Base-by-base conservation (phyloP, 1,284 basidiomycete genomes). In the Cystobasidium sp. region DNA sequence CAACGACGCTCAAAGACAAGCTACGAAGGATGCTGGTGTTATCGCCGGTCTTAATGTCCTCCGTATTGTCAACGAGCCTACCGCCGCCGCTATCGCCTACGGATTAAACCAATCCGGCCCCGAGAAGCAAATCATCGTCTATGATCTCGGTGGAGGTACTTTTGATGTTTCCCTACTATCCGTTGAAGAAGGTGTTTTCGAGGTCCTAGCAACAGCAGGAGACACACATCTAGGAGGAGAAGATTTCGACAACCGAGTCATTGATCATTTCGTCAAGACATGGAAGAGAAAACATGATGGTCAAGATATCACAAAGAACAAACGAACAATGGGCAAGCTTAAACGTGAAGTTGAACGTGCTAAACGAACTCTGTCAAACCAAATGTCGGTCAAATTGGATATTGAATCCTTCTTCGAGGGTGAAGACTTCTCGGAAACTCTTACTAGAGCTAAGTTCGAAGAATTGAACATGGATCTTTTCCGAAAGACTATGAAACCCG, bases 141-240 rank as follows among this genome's bases (percentile, higher is more conserved):
- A 97, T 86, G 96, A 99, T 87, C 89, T 98, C 66, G 96, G 95
- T 79, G 96, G 96, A 87, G 95, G 95, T 87, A 98, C 95, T 61
- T 98, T 98, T 84, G 96, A 98, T 90, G 96, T 98, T 44, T 98
- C 95, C 46, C 92, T 99, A 76, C 85, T 99, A 79, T 95, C 94
- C 77, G 97, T 98, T 77, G 94, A 97, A 84, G 95, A 97, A 85
- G 95, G 94, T 84, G 94, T 99, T 84, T 99, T 98, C 86, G 95
- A 97, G 85, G 95, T 98, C 84, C 96, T 97, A 87, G 94, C 96
- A 76, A 98, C 95, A 77, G 95, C 96, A 76, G 96, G 95, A 88
- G 96, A 98, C 86, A 99, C 95, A 76, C 95, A 98, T 85, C 87
- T 98, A 83, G 95, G 95, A 86, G 95, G 96, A 86, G 95, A 98